Base-by-base conservation (phyloP, 108 stramenopile species). In the Heterococcus sp. region DNA sequence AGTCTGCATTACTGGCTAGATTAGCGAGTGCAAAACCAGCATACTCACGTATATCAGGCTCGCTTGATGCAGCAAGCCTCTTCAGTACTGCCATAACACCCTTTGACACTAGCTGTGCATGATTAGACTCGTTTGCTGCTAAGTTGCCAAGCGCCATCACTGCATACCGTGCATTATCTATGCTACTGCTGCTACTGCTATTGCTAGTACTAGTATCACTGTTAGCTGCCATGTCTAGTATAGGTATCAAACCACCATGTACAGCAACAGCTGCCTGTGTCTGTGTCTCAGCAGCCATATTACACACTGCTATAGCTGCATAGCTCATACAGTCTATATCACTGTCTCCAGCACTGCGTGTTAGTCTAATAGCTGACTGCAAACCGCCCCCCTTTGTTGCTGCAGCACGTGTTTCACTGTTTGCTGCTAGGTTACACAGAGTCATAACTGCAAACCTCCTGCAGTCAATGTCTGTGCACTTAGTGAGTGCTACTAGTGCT, bases 371-470 rank as follows among this genome's bases (percentile, higher is more conserved):
- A 58, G 90, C 89, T 34, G 92, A 84, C 86, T 92, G 92, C 73
- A 93, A 70, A 14, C 91, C 92, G 5, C 92, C 92, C 35, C 87
- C 85, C 3, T 86, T 83, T 37, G 85, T 91, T 0, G 87, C 89
- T 46, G 46, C 72, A 0, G 63, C 66, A n/a, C 92, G 83, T 33
- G 91, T 91, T 66, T 89, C 88, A 2, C 83, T 83, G 72, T 93
- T 92, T 40, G 92, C 90, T 4, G 91, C 87, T 11, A 91, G 74
- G 71, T 92, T 92, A 31, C 87, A 40, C 65, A 92, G 73, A 14
- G 91, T 88, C 92, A 92, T 92, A 72, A 90, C 87, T 30, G 91
- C 88, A 65, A 88, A 90, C 8, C 90, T 85, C 66, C 89, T 84
- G 74, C 88, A 88, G 65, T 92, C 89, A n/a, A 91, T 68, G 71